phyloP scores from a whole-genome alignment of 495 filamentous ascomycete species.

The Astrothelium macrocarpum region DNA sequence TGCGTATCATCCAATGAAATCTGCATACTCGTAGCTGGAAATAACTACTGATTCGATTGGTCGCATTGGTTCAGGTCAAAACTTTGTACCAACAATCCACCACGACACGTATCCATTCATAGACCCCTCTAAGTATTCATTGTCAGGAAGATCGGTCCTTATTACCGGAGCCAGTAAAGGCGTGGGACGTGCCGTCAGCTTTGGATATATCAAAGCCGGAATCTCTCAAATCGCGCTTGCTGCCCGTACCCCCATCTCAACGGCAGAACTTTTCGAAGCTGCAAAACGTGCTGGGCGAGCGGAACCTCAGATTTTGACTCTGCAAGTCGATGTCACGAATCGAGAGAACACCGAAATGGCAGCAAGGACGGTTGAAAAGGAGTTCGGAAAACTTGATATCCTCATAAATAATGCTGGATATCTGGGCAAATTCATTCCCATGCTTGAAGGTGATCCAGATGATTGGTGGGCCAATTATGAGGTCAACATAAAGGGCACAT shows the following conservation, averaged over 20 bases:
- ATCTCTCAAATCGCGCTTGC: constrained; percentile 26
- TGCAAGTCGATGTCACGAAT: constrained; percentile 38
- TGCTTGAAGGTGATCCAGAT: constrained; percentile 38
- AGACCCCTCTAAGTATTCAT: constrained; percentile 19
- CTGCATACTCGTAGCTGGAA: background rate
- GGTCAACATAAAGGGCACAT: constrained; percentile 41
- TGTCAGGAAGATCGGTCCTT: constrained; percentile 23
- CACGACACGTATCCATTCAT: constrained; percentile 28
- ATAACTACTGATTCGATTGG: background rate
- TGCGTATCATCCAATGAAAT: background rate
- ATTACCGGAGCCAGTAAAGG: constrained; percentile 27
- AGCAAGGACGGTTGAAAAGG: constrained; percentile 23
- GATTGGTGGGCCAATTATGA: constrained; percentile 40
- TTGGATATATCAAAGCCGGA: constrained; percentile 24
- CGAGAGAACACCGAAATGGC: constrained; percentile 31
- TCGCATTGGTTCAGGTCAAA: background rate
- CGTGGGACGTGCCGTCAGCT: constrained; percentile 21
- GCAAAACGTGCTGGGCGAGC: constrained; percentile 30
- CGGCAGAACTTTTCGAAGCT: constrained; percentile 30
- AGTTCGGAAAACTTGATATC: constrained; percentile 39
- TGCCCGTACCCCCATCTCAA: constrained; percentile 36
- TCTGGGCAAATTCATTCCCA: constrained; percentile 27
- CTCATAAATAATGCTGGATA: constrained; percentile 47
- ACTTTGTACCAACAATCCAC: constrained; percentile 9
- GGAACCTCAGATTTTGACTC: constrained; percentile 34